A percentile compares a stretch with the other conserved stretches of the same genome.
phyloP scores from a whole-genome alignment of 2,329 filamentous ascomycete genomes.

The Neurospora sp. region DNA sequence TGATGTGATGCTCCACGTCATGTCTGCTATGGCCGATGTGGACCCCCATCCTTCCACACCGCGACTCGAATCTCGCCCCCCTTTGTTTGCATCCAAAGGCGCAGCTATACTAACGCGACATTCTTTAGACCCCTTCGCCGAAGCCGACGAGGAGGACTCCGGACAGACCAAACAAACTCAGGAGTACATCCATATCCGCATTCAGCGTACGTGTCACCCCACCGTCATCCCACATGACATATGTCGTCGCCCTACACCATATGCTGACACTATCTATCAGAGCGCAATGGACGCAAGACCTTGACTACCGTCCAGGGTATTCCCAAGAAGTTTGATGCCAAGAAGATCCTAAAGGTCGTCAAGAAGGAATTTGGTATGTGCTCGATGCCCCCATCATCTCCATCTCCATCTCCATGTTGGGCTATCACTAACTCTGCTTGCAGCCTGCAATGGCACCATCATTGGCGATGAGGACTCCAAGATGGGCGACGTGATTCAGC shows the following conservation, averaged over 20 bases:
- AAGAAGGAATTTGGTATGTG: constrained; percentile 94
- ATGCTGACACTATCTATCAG: constrained; percentile 43
- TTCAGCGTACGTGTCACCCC: constrained; percentile 68
- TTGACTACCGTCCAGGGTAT: constrained; percentile 99
- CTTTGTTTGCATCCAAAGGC: background rate
- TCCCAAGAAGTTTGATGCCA: constrained; percentile 97
- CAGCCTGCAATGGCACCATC: constrained; percentile 99
- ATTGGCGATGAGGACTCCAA: constrained; percentile 60
- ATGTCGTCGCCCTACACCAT: background rate
- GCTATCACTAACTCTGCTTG: constrained; percentile 3
- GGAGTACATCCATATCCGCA: constrained; percentile 99
- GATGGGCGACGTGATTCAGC: constrained; percentile 99
- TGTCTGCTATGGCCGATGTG: background rate
- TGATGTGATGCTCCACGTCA: background rate
- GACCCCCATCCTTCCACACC: background rate
- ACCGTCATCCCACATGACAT: background rate
- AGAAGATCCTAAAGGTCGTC: constrained; percentile 99
- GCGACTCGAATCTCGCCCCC: background rate
- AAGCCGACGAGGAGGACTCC: constrained; percentile 99
- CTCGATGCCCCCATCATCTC: background rate
- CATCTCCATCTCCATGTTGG: background rate
- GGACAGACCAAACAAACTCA: constrained; percentile 91
- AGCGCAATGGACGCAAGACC: constrained; percentile 99
- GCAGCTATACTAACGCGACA: constrained; percentile 11
- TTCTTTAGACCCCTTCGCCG: constrained; percentile 97